Conservation (phyloP, 2,329 filamentous ascomycete genomes). For the Phoma sp. region DNA sequence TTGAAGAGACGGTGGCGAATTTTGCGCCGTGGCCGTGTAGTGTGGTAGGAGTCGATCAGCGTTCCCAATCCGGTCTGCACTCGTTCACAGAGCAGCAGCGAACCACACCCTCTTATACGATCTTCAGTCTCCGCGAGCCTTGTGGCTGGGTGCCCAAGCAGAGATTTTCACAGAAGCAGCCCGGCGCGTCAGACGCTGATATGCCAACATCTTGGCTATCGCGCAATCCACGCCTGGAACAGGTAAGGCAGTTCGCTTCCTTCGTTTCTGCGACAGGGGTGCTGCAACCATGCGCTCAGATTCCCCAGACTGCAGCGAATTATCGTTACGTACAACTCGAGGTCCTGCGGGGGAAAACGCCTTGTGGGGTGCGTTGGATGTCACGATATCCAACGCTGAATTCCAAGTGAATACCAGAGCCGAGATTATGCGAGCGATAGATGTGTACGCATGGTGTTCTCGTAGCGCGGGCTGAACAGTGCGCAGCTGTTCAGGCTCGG, state of each 20-base stretch:
- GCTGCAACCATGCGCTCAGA: not conserved
- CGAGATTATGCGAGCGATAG: constrained; percentile 10
- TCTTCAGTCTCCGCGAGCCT: not conserved
- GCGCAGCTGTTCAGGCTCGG: constrained; percentile 3
- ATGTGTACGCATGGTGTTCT: not conserved
- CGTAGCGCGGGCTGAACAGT: not conserved
- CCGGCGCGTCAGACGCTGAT: constrained; percentile 14
- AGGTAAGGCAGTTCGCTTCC: constrained; percentile 15
- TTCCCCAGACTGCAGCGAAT: constrained; percentile 26
- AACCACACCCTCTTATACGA: constrained; percentile 12
- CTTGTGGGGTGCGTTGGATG: not conserved
- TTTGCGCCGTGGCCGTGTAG: not conserved
- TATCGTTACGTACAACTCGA: constrained; percentile 28
- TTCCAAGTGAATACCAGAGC: not conserved
- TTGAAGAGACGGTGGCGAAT: not conserved
- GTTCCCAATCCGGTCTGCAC: constrained; percentile 6
- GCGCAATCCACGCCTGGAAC: constrained; percentile 11
- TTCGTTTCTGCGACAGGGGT: constrained; percentile 6
- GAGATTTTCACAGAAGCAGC: constrained; percentile 12
- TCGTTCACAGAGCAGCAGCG: constrained; percentile 3
- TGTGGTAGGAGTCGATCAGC: not conserved
- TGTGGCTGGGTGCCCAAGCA: constrained; percentile 3
- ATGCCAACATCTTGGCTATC: constrained; percentile 18
- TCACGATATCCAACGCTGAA: constrained; percentile 1
- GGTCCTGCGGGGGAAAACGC: constrained; percentile 6